These are phyloP conservation scores for Colletotrichum tanaceti DNA, from an alignment of 2,329 filamentous ascomycete species.

Conservation along the genomic window DNA sequence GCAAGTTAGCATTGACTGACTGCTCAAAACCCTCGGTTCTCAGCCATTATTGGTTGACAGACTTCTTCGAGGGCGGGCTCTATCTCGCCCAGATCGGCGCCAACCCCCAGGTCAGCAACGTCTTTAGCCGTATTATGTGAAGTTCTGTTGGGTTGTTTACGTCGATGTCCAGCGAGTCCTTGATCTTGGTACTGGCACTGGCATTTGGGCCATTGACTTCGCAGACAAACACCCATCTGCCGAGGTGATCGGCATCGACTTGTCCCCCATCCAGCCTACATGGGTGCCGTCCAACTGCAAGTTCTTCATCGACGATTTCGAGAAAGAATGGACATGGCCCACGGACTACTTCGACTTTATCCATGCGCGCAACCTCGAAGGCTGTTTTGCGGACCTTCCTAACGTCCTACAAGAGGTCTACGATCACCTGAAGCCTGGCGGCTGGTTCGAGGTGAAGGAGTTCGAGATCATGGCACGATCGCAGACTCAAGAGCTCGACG, in stretches of 20 bases:
- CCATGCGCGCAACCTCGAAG: constrained; percentile 70
- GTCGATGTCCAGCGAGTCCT: constrained; percentile 55
- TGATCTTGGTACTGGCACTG: constrained; percentile 57
- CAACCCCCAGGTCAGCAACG: constrained; percentile 41
- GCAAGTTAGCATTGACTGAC: too few species aligned
- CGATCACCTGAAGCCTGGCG: constrained; percentile 58
- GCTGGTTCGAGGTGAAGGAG: constrained; percentile 48
- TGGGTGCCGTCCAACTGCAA: constrained; percentile 49
- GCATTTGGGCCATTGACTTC: constrained; percentile 60
- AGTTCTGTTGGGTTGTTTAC: constrained; percentile 50
- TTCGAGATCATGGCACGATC: constrained; percentile 43
- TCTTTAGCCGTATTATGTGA: constrained; percentile 56
- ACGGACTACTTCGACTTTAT: constrained; percentile 66
- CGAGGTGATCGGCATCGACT: constrained; percentile 63
- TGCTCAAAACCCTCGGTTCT: too few species aligned
- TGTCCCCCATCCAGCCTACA: constrained; percentile 66
- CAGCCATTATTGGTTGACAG: constrained; percentile 13
- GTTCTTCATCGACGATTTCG: constrained; percentile 53
- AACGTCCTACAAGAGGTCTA: constrained; percentile 64
- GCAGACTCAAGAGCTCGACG: constrained; percentile 3
- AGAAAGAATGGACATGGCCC: constrained; percentile 56
- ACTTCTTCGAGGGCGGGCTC: constrained; percentile 50
- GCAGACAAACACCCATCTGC: constrained; percentile 57
- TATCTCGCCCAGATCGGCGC: constrained; percentile 52
- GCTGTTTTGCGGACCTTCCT: constrained; percentile 67